Conservation (phyloP, 345 rosid genomes). For the Aquilaria malaccensis region DNA sequence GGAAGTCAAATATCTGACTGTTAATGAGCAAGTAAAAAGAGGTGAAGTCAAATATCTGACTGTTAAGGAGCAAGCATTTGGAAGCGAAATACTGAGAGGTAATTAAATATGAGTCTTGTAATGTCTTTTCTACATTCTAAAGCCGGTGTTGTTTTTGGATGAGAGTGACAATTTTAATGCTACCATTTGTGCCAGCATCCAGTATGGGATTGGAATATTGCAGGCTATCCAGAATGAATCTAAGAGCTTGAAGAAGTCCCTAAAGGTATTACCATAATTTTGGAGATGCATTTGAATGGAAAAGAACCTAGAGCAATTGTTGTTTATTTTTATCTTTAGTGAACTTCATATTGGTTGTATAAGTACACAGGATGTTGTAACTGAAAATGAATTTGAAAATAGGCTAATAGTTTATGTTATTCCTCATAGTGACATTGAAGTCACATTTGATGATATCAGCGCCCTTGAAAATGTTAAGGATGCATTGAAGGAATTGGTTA, state of each 20-base stretch:
- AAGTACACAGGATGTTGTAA: conserved; percentile 62
- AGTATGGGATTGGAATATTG: conserved; percentile 60
- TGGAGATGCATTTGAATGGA: background rate
- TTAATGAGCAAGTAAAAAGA: no score
- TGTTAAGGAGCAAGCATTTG: no score
- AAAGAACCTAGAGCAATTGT: background rate
- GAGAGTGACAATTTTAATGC: conserved; percentile 18
- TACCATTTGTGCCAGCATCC: conserved; percentile 52
- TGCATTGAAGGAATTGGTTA: conserved; percentile 82
- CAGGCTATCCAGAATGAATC: conserved; percentile 65
- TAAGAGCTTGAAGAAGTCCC: conserved; percentile 73
- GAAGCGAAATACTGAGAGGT: conserved; percentile 46
- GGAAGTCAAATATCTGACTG: no score
- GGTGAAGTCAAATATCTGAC: no score
- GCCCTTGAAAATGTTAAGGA: conserved; percentile 92
- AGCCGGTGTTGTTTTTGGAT: conserved; percentile 14
- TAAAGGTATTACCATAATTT: conserved; percentile 46
- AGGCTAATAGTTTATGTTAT: conserved; percentile 73
- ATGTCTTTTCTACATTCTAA: conserved; percentile 6
- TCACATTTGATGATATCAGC: conserved; percentile 86
- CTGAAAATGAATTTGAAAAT: conserved; percentile 84
- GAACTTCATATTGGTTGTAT: conserved; percentile 12
- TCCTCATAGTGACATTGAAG: conserved; percentile 81
- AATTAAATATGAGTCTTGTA: conserved; percentile 16
- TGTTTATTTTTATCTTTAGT: conserved; percentile 1